Percentiles rank a stretch among this genome's conserved stretches.
Conservation (phyloP, 352 stramenopile genomes). For the Pythium biforme region DNA sequence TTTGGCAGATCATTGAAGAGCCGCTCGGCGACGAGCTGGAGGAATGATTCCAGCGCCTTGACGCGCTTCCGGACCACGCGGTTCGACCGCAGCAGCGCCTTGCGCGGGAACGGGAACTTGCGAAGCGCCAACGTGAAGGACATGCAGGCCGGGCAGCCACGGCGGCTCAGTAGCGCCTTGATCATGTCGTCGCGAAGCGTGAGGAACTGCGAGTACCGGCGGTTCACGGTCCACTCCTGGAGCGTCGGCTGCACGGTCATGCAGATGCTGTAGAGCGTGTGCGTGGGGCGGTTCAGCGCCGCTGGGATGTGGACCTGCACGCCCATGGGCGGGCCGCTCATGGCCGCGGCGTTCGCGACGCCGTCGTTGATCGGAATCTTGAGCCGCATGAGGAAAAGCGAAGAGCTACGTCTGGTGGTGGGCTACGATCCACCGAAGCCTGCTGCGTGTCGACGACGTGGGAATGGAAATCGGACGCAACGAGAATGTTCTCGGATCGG, state of each 20-base stretch:
- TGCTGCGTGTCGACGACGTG: not conserved
- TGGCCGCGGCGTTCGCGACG: conserved; percentile 12
- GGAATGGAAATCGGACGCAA: not conserved
- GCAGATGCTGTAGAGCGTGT: conserved; percentile 86
- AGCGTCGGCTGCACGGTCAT: conserved; percentile 74
- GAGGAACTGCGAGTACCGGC: conserved; percentile 86
- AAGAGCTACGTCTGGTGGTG: not conserved
- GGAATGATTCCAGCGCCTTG: conserved; percentile 63
- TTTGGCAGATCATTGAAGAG: conserved; percentile 77
- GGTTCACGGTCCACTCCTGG: conserved; percentile 85
- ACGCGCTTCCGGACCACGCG: conserved; percentile 67
- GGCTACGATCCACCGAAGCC: not conserved
- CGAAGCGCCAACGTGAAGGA: conserved; percentile 60
- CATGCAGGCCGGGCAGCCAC: conserved; percentile 56
- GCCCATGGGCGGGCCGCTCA: conserved; percentile 22
- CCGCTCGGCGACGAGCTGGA: conserved; percentile 66
- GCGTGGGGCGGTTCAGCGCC: conserved; percentile 75
- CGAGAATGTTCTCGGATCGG: not conserved
- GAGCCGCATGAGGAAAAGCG: conserved; percentile 11
- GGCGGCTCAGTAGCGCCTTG: conserved; percentile 31
- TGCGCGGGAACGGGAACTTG: conserved; percentile 66
- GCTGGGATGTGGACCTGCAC: conserved; percentile 83
- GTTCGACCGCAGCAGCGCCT: conserved; percentile 71
- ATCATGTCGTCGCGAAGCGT: conserved; percentile 72
- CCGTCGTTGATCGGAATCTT: conserved; percentile 21